These are phyloP conservation scores for Symbiodinium natans DNA, from an alignment of 73 alveolate genomes.

Conservation along the genomic window DNA sequence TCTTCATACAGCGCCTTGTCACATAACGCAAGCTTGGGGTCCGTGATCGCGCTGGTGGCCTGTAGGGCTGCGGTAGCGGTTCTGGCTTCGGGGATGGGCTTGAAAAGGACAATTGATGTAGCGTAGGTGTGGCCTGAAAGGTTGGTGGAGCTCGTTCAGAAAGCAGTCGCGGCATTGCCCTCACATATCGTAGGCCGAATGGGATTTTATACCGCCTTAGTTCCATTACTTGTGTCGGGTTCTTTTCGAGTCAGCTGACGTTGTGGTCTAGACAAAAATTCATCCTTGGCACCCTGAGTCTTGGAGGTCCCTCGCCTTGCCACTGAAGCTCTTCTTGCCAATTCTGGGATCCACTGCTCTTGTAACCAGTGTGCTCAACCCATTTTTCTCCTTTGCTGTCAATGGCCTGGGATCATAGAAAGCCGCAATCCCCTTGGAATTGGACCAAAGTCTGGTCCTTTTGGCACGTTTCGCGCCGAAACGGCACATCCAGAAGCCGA, in stretches of 20 bases:
- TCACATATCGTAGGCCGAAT: neutral
- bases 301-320: neutral
- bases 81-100: neutral
- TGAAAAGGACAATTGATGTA: neutral
- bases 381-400: neutral
- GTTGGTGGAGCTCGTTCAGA: neutral
- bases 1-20: neutral
- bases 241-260: too few relatives aligned
- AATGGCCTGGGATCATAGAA: neutral
- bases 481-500: slow-evolving; percentile 1
- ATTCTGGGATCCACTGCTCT: neutral
- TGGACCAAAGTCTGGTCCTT: neutral
- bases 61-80: neutral
- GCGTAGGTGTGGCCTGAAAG: neutral
- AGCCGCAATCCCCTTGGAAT: neutral
- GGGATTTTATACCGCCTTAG: neutral
- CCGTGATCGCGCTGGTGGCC: neutral
- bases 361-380: neutral
- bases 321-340: neutral
- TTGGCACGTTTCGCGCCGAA: neutral
- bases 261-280: too few relatives aligned
- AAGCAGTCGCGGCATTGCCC: neutral
- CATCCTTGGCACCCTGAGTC: neutral
- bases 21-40: neutral
- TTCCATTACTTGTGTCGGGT: neutral